Percentiles rank a stretch among this genome's conserved stretches.
phyloP scores from a whole-genome alignment of 495 filamentous ascomycete genomes.

The Apiosordaria backusii region DNA sequence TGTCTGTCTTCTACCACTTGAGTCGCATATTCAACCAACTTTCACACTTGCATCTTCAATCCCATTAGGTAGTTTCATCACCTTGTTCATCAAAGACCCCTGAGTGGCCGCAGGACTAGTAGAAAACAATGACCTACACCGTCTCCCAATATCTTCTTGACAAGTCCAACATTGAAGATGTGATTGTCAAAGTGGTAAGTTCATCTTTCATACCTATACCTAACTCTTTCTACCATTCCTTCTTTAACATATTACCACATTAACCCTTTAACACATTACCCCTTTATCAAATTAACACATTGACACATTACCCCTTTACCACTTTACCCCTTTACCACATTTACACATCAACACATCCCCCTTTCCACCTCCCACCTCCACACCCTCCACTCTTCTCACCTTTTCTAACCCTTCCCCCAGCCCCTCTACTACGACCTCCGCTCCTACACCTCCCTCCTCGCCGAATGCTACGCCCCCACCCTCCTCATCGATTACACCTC shows the following conservation, averaged over 20 bases:
- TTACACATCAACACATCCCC: not conserved
- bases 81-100: not conserved
- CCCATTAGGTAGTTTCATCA: not conserved
- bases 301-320: not conserved
- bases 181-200: slow-evolving; percentile 24
- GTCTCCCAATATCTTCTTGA: slow-evolving; percentile 32
- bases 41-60: not conserved
- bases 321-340: not conserved
- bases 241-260: not conserved
- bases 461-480: slow-evolving; percentile 28
- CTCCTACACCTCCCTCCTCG: slow-evolving; percentile 15
- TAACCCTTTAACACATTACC: not conserved
- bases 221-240: slow-evolving; percentile 10
- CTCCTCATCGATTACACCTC: slow-evolving; percentile 33
- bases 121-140: slow-evolving; percentile 27
- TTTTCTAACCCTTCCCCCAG: slow-evolving; percentile 5
- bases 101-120: no score
- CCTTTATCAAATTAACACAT: not conserved
- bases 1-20: no score
- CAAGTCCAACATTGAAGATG: slow-evolving; percentile 35
- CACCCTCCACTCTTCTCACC: not conserved
- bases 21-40: no score
- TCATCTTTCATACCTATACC: slow-evolving; percentile 3
- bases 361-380: not conserved
- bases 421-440: slow-evolving; percentile 27